phyloP scores from a whole-genome alignment of 257 asterid genomes.

The Asclepias syriaca region DNA sequence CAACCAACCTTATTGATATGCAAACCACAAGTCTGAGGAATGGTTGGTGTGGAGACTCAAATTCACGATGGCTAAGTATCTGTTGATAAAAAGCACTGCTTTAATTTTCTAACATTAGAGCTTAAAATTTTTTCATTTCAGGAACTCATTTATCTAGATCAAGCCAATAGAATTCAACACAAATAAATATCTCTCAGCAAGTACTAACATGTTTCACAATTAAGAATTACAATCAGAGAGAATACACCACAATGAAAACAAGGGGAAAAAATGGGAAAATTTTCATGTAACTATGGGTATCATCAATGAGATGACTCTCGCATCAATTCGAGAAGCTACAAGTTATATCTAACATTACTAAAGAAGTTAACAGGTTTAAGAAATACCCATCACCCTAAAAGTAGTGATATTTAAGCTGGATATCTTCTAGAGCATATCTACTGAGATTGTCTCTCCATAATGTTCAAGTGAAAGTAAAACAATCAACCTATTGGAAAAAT shows the following conservation, averaged over 20 bases:
- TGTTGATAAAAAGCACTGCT: not conserved
- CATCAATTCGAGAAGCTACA: not conserved
- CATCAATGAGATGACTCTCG: not conserved
- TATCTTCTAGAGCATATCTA: not conserved
- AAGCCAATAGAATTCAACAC: not conserved
- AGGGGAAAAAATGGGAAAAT: not conserved
- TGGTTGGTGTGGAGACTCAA: not conserved
- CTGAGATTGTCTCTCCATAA: not conserved
- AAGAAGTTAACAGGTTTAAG: not conserved
- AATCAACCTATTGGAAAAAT: not conserved
- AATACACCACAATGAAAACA: not conserved
- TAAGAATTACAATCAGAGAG: not conserved
- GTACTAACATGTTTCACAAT: not conserved
- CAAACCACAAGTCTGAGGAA: not conserved
- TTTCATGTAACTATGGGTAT: not conserved
- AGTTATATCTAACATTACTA: not conserved
- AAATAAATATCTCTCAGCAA: not conserved
- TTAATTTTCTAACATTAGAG: not conserved
- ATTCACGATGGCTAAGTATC: not conserved
- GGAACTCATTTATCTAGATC: not conserved
- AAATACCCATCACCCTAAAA: not conserved
- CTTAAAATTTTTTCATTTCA: not conserved
- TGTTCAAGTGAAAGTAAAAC: not conserved
- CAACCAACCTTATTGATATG: not conserved
- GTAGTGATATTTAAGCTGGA: not conserved